A percentile compares a stretch with the other conserved stretches of the same genome.
Evolutionary conservation across 108 stramenopile species (phyloP).

Genomic region (Cyclotella baltica): DNA sequence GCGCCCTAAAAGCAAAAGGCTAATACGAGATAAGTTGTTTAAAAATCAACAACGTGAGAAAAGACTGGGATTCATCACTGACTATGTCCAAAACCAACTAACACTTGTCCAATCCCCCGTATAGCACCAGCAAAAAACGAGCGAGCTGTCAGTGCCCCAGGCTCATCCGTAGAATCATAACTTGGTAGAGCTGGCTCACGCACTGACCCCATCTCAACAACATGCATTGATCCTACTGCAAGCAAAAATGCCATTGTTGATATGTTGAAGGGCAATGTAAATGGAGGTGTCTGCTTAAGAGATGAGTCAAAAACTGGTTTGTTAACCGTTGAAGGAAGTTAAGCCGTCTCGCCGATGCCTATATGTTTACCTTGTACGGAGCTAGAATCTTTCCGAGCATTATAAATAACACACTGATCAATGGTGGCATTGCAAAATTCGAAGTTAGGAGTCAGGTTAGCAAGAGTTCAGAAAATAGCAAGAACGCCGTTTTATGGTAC

Average conservation of each 20-base stretch:
- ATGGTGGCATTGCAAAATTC: background rate
- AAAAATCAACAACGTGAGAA: background rate
- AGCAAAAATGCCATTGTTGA: constrained; percentile 35
- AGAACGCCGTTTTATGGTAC: too few relatives aligned
- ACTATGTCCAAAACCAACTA: constrained; percentile 16
- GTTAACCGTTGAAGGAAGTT: too few relatives aligned
- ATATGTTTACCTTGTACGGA: constrained; percentile 41
- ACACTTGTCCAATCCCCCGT: constrained; percentile 55
- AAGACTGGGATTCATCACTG: background rate
- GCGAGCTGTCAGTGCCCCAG: constrained; percentile 14
- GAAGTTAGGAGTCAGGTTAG: too few relatives aligned
- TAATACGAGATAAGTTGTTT: too few relatives aligned
- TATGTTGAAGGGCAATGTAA: constrained; percentile 55
- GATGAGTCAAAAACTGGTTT: background rate
- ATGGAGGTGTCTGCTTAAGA: constrained; percentile 48
- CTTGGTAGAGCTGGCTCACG: background rate
- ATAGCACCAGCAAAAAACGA: constrained; percentile 50
- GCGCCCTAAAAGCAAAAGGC: too few relatives aligned
- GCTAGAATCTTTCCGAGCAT: constrained; percentile 37
- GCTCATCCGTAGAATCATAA: too few relatives aligned
- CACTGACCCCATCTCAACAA: background rate
- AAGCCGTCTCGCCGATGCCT: too few relatives aligned
- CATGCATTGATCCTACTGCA: constrained; percentile 21
- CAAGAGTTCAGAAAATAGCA: too few relatives aligned
- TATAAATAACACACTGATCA: constrained; percentile 27